Percentiles rank a stretch among this genome's conserved stretches.
Conservation (phyloP, 2,329 filamentous ascomycete genomes). For the Grosmannia huntii region DNA sequence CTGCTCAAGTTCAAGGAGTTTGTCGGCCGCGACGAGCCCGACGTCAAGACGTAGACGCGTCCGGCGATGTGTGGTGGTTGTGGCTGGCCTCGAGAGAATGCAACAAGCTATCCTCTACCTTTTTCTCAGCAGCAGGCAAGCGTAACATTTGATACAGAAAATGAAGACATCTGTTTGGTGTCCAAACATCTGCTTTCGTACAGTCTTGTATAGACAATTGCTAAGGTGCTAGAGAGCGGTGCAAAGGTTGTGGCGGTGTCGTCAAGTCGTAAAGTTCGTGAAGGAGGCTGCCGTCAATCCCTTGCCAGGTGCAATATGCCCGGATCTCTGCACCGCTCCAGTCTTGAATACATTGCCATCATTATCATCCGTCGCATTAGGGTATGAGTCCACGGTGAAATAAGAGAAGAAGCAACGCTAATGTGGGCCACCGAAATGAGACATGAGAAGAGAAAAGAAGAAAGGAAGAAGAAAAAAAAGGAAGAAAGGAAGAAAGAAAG, state of each 20-base stretch:
- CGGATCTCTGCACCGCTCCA: too few relatives aligned
- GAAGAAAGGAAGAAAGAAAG: too few relatives aligned
- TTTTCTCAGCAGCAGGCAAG: too few relatives aligned
- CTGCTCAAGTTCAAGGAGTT: constrained; percentile 90
- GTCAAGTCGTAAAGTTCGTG: background rate
- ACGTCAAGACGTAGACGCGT: constrained; percentile 82
- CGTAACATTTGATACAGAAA: background rate
- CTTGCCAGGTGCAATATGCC: background rate
- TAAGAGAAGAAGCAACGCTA: too few relatives aligned
- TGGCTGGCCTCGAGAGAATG: background rate
- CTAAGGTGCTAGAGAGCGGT: background rate
- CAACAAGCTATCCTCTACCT: too few relatives aligned
- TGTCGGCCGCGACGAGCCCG: constrained; percentile 81
- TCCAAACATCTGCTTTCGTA: background rate
- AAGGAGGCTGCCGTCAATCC: background rate
- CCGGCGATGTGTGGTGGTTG: too few relatives aligned
- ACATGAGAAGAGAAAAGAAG: background rate
- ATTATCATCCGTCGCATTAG: background rate
- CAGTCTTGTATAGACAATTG: too few relatives aligned
- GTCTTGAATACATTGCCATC: background rate
- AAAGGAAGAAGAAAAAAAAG: background rate
- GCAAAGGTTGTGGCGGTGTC: background rate
- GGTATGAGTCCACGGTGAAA: background rate
- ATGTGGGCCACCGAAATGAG: background rate
- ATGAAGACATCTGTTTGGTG: background rate